Evolutionary conservation across 768 basidiomycete genomes (phyloP), one percentile per base, ranked within the genome.

Genomic region (Tephrocybe sp.): DNA sequence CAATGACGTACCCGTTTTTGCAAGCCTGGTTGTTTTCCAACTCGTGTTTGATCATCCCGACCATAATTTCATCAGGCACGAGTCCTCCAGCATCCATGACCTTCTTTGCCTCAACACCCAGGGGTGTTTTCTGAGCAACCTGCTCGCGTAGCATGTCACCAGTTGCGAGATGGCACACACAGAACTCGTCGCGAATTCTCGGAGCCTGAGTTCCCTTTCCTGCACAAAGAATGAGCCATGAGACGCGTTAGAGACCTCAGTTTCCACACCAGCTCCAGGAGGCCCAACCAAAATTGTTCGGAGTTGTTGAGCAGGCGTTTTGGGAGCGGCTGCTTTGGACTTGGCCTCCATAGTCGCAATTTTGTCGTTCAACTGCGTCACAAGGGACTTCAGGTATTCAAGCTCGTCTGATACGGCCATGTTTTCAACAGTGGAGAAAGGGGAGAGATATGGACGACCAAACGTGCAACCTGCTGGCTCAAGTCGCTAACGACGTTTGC

Each of bases 201-300:
- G 97, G 96, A 0, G 94, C 97, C 70, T 99, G 97, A 2, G 97
- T 99, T 23, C 97, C 97, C 79, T 99, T 99, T 59, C 96, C 96
- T 97, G 65, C 24, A 50, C 26, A 14, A 25, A 45, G 18, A 44
- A 36, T 48, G 11, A 54, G 42, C n/a, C 18, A 18, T 9, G 15
- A 9, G 18, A 24, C 7, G 34, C 6, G 20, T 24, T 48, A 11
- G 15, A 34, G 20, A 5, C 30, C 14, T 49, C 9, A 43, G 7
- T 23, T 38, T 18, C 71, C 86, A 58, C 60, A 96, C 96, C 96
- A 64, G 97, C 92, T 61, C 97, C 97, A 38, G 97, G 97, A 54
- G 97, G 97, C 48, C 97, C 97, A 59, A 99, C 76, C 61, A 99
- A 80, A 61, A 99, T 93, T 59, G 96, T 86, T 42, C 96, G 81